Evolutionary conservation across 306 rosid genomes (phyloP), one percentile per base, ranked within the genome.

Genomic region (Coriaria nepalensis): DNA sequence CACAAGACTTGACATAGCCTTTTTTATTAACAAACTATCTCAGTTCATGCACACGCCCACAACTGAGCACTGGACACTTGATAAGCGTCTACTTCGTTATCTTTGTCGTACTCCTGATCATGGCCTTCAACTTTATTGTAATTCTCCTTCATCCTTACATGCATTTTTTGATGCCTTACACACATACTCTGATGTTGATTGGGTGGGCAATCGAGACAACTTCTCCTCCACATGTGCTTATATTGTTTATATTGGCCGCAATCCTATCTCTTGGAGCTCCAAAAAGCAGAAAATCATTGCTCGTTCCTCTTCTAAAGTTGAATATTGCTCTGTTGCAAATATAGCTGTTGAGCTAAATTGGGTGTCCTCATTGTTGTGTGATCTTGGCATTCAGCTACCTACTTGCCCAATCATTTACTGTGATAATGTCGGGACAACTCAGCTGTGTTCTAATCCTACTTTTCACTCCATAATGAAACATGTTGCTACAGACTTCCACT

Each of bases 401-500:
- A 14, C 5, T 6, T 14, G 8, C 9, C 2, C 9, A 3, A 37
- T 47, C 5, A 8, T 33, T 14, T 47, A 47, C 35, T 47, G 35
- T 47, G 52, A 47, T 13, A 47, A 47, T 33, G 10, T 47, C 7
- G 52, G 52, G 2, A 12, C 36, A 6, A 47, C 52, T 20, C 35
- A 47, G 6, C 36, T 47, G 11, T 47, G 52, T n/a, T 20, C 35
- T 8, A 47, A 47, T 8, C 52, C 35, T 14, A 13, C 32, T 5
- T 47, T 47, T 20, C 4, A 33, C 32, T 47, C 9, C 35, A 8
- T 10, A 6, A 47, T 47, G 52, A 47, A 47, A 20, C 52, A 47
- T 47, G 52, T 47, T 20, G 52, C 36, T 36, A 47, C 32, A 15
- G 35, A 47, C 32, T 47, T 14, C 9, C 52, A 47, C 36, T 47